Conservation (phyloP, 306 rosid genomes). For the Ormosia semicastrata region DNA sequence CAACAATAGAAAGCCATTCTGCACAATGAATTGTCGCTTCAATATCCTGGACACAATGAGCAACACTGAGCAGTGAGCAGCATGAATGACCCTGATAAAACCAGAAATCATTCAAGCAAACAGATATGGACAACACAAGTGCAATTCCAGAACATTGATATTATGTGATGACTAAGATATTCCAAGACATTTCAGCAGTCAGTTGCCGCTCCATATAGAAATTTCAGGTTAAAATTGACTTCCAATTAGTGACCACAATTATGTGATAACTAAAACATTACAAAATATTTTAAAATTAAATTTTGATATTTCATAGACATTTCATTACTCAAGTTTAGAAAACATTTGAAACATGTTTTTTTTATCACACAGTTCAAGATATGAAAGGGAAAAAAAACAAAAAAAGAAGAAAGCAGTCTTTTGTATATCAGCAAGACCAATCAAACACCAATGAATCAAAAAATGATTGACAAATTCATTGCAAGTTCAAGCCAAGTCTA, state of each 20-base stretch:
- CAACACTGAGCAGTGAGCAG: slow-evolving; percentile 25
- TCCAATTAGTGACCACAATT: not conserved
- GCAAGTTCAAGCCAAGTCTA: slow-evolving; percentile 8
- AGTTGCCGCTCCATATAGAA: not conserved
- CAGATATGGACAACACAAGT: slow-evolving; percentile 25
- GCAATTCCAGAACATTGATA: slow-evolving; percentile 1
- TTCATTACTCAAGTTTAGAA: slow-evolving; percentile 14
- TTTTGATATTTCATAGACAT: not conserved
- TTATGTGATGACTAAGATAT: not conserved
- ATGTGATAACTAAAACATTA: slow-evolving; percentile 7
- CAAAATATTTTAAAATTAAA: not conserved
- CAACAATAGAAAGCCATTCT: slow-evolving; percentile 97
- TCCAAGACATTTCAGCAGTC: slow-evolving; percentile 11
- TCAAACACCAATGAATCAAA: slow-evolving; percentile 11
- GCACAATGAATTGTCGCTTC: slow-evolving; percentile 99
- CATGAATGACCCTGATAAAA: slow-evolving; percentile 43
- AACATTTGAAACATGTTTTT: slow-evolving; percentile 5
- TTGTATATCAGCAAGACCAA: not conserved
- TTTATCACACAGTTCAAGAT: not conserved
- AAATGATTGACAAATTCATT: not conserved
- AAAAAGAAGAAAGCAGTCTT: not conserved
- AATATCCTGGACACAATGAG: slow-evolving; percentile 78
- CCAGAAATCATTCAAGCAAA: slow-evolving; percentile 30
- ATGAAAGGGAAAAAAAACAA: not conserved
- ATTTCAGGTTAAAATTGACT: not conserved